Evolutionary conservation across 768 basidiomycete genomes (phyloP).

Genomic region (Amanita rimosa): DNA sequence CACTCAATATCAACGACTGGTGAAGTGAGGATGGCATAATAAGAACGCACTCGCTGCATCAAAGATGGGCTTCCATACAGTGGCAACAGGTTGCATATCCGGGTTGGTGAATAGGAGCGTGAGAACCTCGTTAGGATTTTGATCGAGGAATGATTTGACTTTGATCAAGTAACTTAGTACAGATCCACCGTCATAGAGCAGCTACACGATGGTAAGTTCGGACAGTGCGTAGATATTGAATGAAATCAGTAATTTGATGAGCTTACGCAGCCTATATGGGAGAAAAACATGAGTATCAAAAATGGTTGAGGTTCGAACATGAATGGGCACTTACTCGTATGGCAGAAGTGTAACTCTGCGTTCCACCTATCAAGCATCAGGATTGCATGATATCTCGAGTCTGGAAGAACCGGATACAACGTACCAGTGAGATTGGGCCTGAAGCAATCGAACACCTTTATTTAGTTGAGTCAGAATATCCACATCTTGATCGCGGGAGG

Average conservation of each 20-base stretch:
- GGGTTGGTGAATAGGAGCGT: slow-evolving; percentile 61
- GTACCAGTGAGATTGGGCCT: slow-evolving; percentile 44
- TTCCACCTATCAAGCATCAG: slow-evolving; percentile 8
- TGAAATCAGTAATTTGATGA: slow-evolving; percentile 6
- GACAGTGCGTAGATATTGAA: not conserved
- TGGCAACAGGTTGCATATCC: slow-evolving; percentile 36
- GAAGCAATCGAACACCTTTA: slow-evolving; percentile 44
- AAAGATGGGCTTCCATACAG: slow-evolving; percentile 43
- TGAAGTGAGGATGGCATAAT: not conserved
- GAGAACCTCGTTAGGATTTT: slow-evolving; percentile 55
- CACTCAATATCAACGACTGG: not conserved
- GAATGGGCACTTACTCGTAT: slow-evolving; percentile 41
- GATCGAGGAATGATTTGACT: slow-evolving; percentile 44
- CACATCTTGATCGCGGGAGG: slow-evolving; percentile 37
- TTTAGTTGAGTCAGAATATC: slow-evolving; percentile 36
- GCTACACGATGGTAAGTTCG: slow-evolving; percentile 11
- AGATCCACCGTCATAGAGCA: slow-evolving; percentile 43
- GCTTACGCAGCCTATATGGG: slow-evolving; percentile 22
- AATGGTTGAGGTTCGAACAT: too few relatives aligned
- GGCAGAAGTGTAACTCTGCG: slow-evolving; percentile 52
- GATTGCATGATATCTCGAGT: not conserved
- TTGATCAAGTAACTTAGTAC: slow-evolving; percentile 35
- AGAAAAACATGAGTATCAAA: not conserved
- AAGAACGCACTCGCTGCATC: slow-evolving; percentile 28
- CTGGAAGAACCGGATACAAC: slow-evolving; percentile 2